Conservation (phyloP, 129 eudicot genomes). For the Tagetes erecta region DNA sequence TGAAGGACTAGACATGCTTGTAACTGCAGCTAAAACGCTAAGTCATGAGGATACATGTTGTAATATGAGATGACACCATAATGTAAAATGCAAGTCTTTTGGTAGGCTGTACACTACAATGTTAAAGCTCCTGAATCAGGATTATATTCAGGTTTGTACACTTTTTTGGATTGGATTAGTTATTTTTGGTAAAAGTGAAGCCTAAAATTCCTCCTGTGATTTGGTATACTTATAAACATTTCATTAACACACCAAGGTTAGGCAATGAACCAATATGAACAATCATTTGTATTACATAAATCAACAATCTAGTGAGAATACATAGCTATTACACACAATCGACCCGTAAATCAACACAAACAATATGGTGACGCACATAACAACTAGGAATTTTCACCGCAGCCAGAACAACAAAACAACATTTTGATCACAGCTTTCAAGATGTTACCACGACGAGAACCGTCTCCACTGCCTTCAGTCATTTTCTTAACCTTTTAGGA, state of each 20-base stretch:
- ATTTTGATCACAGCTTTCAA: neutral
- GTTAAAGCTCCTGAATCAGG: neutral
- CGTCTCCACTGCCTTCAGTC: neutral
- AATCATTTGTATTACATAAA: neutral
- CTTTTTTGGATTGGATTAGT: neutral
- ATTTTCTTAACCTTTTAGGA: neutral
- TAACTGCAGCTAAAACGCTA: slow-evolving; percentile 63
- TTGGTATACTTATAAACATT: neutral
- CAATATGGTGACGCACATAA: neutral
- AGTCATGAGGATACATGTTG: slow-evolving; percentile 34
- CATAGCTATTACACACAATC: neutral
- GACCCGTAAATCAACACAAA: neutral
- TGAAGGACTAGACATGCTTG: slow-evolving; percentile 83
- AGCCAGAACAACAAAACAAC: slow-evolving; percentile 4
- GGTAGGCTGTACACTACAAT: slow-evolving; percentile 18
- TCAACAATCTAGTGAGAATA: neutral
- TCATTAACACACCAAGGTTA: neutral
- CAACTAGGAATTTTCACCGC: neutral
- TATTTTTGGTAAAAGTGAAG: slow-evolving; percentile 7
- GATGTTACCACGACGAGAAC: neutral
- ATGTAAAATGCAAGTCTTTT: slow-evolving; percentile 20
- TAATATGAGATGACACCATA: slow-evolving; percentile 21
- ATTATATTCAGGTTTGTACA: slow-evolving; percentile 9
- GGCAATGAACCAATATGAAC: neutral
- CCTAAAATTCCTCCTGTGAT: neutral